Evolutionary conservation across 1,284 basidiomycete genomes (phyloP).

Genomic region (Ceratobasidium theobromae): DNA sequence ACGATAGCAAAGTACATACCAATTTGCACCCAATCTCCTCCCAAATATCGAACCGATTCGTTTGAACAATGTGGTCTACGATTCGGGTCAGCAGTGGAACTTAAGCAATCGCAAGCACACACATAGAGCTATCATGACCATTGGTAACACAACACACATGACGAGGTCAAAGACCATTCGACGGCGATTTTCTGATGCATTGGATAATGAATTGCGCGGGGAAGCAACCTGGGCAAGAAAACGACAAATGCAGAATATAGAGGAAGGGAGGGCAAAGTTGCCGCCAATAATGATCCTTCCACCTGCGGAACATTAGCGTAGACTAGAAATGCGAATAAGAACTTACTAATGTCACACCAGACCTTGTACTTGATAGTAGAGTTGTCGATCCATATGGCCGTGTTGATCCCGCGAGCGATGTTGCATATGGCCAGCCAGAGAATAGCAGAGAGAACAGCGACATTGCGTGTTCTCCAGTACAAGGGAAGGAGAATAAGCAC

Average conservation of each 20-base stretch:
- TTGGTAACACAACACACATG: conserved; percentile 57
- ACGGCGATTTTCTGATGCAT: conserved; percentile 42
- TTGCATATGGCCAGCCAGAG: conserved; percentile 59
- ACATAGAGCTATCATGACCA: conserved; percentile 62
- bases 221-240: conserved; percentile 44
- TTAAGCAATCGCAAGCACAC: conserved; percentile 40
- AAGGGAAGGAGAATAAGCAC: conserved; percentile 44
- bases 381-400: conserved; percentile 45
- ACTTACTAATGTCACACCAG: conserved; percentile 48
- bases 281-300: conserved; percentile 39
- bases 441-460: conserved; percentile 56
- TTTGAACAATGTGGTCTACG: conserved; percentile 65
- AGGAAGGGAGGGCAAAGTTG: conserved; percentile 40
- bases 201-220: conserved; percentile 38
- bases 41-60: conserved; percentile 66
- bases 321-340: conserved; percentile 2
- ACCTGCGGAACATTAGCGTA: conserved; percentile 33
- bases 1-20: neutral
- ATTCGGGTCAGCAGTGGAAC: neutral
- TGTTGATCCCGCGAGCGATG: conserved; percentile 58
- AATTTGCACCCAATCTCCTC: conserved; percentile 65
- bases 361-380: conserved; percentile 40
- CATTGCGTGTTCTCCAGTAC: conserved; percentile 55
- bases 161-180: conserved; percentile 51
- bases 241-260: conserved; percentile 44